These are phyloP conservation scores for Spencermartinsiella europaea DNA, from an alignment of 805 yeast genomes.

Conservation along the genomic window DNA sequence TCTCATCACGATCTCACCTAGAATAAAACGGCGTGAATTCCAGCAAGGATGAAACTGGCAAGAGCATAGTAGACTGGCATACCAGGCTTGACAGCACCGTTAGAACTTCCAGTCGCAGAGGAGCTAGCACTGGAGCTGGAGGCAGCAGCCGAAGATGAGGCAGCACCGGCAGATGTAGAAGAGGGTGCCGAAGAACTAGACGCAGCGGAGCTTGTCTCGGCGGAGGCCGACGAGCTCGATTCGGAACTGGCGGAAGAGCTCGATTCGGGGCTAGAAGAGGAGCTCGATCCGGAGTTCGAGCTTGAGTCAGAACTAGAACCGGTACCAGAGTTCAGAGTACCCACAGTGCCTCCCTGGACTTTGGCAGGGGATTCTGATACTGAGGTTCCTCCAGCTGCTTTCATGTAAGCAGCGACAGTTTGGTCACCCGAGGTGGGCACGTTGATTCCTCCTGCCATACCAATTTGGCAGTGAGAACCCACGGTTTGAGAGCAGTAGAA, in stretches of 20 bases:
- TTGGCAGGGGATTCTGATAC: constrained; percentile 13
- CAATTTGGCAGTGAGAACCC: constrained; percentile 21
- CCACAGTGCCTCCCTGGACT: constrained; percentile 10
- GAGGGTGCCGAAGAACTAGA: neutral
- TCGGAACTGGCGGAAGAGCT: constrained; percentile 1
- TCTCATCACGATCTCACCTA: too few species aligned
- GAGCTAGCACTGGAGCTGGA: neutral
- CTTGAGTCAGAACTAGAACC: constrained; percentile 5
- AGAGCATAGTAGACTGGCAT: neutral
- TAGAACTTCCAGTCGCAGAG: neutral
- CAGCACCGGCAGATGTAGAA: neutral
- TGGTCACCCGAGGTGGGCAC: constrained; percentile 13
- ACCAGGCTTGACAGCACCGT: constrained; percentile 4
- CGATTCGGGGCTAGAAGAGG: constrained; percentile 1
- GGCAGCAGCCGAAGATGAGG: neutral
- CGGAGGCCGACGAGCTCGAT: neutral
- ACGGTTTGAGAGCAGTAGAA: constrained; percentile 23
- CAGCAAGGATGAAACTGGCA: neutral
- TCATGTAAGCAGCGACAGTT: constrained; percentile 14
- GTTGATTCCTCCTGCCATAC: constrained; percentile 26
- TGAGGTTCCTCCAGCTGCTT: constrained; percentile 12
- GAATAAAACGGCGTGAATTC: neutral
- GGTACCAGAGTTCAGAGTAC: constrained; percentile 3
- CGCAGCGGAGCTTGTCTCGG: neutral
- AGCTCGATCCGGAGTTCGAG: constrained; percentile 5